Percentiles rank a stretch among this genome's conserved stretches.
Conservation (phyloP, 2,329 filamentous ascomycete genomes). For the Pyrenophora teres region DNA sequence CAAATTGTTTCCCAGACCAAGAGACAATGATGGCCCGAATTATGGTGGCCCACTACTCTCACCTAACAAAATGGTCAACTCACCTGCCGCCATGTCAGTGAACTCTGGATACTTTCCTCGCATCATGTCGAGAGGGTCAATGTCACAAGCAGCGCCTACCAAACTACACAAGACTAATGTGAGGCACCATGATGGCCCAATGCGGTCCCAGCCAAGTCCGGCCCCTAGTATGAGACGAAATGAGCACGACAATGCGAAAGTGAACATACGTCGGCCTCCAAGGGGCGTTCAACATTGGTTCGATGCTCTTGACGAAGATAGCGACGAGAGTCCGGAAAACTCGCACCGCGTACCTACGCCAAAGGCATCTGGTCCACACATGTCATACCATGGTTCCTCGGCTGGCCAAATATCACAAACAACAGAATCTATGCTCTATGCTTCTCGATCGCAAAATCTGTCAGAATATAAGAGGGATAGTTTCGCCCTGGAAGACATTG, state of each 20-base stretch:
- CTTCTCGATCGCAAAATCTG: slow-evolving; percentile 20
- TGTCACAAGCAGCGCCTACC: slow-evolving; percentile 25
- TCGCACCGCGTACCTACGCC: slow-evolving; percentile 19
- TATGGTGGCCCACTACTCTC: slow-evolving; percentile 39
- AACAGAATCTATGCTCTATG: slow-evolving; percentile 8
- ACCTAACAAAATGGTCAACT: slow-evolving; percentile 48
- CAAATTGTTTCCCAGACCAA: slow-evolving; percentile 49
- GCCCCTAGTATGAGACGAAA: slow-evolving; percentile 42
- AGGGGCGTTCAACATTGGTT: slow-evolving; percentile 58
- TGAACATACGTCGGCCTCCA: slow-evolving; percentile 53
- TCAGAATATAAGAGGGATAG: slow-evolving; percentile 25
- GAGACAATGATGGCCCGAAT: slow-evolving; percentile 23
- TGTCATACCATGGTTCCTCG: slow-evolving; percentile 27
- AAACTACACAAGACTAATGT: slow-evolving; percentile 31
- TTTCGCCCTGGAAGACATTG: slow-evolving; percentile 28
- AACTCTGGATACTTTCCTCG: slow-evolving; percentile 45
- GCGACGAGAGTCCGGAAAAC: slow-evolving; percentile 38
- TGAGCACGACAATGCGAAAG: slow-evolving; percentile 53
- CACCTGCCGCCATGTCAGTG: slow-evolving; percentile 47
- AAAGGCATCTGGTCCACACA: slow-evolving; percentile 12
- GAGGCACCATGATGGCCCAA: slow-evolving; percentile 21
- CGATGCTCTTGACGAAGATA: slow-evolving; percentile 52
- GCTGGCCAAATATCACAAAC: slow-evolving; percentile 20
- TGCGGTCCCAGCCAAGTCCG: slow-evolving; percentile 26
- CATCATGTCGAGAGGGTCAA: slow-evolving; percentile 40